A percentile compares a stretch with the other conserved stretches of the same genome.
phyloP scores from a whole-genome alignment of 352 stramenopile genomes.

The Phytophthora pluvialis region DNA sequence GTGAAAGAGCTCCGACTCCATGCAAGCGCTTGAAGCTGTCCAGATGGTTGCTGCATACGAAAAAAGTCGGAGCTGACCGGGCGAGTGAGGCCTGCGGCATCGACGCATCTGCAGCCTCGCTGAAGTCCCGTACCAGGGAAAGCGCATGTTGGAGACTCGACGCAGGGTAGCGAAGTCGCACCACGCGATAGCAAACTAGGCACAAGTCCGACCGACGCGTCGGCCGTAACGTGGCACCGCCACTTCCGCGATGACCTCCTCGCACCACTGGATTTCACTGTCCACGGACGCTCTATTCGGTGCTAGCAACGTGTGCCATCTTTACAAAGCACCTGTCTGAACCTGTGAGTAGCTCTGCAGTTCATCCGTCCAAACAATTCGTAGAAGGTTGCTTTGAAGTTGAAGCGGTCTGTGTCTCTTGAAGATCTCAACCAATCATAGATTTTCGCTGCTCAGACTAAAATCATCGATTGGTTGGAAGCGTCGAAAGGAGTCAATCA shows the following conservation, averaged over 20 bases:
- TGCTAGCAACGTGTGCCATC: background rate
- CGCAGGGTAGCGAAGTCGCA: background rate
- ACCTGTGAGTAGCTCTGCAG: constrained; percentile 27
- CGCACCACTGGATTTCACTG: constrained; percentile 16
- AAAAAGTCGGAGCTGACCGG: constrained; percentile 9
- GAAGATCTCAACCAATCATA: constrained; percentile 29
- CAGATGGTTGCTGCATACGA: constrained; percentile 34
- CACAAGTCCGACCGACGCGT: constrained; percentile 9
- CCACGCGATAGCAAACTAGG: constrained; percentile 6
- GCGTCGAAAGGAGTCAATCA: background rate
- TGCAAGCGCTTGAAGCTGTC: constrained; percentile 24
- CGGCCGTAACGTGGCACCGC: background rate
- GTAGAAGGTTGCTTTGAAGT: constrained; percentile 23
- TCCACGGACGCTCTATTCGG: constrained; percentile 5
- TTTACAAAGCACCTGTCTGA: constrained; percentile 14
- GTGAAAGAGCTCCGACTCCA: constrained; percentile 25
- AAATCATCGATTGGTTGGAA: constrained; percentile 12
- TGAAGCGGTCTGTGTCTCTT: constrained; percentile 26
- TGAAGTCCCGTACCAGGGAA: too few species aligned
- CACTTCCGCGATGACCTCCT: background rate
- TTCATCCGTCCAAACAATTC: constrained; percentile 27
- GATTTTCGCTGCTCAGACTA: constrained; percentile 10
- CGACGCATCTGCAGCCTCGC: too few species aligned
- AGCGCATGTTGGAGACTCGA: background rate
- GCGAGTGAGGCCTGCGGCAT: background rate